Conservation (phyloP, 306 rosid genomes). For the Hippophae gyantsensis region DNA sequence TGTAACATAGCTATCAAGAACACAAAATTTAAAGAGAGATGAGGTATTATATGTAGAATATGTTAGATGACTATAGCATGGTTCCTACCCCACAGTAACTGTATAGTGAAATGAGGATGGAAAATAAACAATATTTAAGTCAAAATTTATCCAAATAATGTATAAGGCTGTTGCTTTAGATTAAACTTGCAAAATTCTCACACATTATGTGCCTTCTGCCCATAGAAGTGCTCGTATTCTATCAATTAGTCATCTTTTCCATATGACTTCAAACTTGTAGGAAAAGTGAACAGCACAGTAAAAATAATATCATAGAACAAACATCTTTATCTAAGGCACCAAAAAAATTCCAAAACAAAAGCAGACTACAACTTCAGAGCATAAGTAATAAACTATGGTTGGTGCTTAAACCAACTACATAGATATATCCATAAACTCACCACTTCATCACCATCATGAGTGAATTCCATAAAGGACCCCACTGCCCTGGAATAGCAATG, state of each 20-base stretch:
- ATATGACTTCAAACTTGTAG: no score
- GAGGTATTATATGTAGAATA: not conserved
- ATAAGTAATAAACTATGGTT: not conserved
- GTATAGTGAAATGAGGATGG: no score
- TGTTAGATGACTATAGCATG: no score
- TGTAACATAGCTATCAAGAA: not conserved
- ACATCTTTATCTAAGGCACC: no score
- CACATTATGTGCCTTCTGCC: not conserved
- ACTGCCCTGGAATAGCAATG: slow-evolving; percentile 62
- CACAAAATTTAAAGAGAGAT: not conserved
- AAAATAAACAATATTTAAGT: no score
- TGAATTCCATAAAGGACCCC: slow-evolving; percentile 92
- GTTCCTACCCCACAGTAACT: no score
- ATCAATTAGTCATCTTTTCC: no score
- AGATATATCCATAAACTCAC: slow-evolving; percentile 35
- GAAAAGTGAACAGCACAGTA: no score
- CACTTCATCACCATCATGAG: slow-evolving; percentile 89
- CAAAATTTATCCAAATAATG: not conserved
- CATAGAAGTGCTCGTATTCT: no score
- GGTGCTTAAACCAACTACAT: no score
- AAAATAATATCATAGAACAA: no score
- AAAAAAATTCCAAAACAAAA: not conserved
- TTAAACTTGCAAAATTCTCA: not conserved
- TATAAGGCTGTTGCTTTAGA: not conserved
- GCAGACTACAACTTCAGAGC: not conserved